phyloP scores from a whole-genome alignment of 2,329 filamentous ascomycete genomes.

The Microdochium bolleyi region DNA sequence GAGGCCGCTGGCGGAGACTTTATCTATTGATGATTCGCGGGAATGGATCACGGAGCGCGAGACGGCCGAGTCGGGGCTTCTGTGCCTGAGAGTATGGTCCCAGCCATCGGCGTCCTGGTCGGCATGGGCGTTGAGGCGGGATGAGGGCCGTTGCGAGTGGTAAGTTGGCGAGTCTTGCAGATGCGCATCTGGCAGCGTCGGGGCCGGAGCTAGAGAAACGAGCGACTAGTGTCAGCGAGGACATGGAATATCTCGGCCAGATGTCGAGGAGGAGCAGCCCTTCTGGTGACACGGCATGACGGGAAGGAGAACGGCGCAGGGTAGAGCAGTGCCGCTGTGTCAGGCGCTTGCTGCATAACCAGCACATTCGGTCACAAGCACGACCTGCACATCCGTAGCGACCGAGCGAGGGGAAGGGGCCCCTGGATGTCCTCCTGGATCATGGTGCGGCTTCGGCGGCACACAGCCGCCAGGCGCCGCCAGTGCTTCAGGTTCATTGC shows the following conservation, averaged over 20 bases:
- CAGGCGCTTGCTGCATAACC: background rate
- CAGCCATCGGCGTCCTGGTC: conserved; percentile 30
- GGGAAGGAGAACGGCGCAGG: background rate
- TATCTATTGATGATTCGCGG: conserved; percentile 51
- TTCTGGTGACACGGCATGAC: background rate
- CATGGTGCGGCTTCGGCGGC: background rate
- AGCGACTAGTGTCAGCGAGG: background rate
- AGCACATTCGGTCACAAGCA: background rate
- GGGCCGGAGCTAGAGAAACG: conserved; percentile 42
- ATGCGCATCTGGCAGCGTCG: conserved; percentile 46
- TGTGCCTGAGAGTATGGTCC: conserved; percentile 41
- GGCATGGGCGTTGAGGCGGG: background rate
- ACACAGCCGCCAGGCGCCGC: background rate
- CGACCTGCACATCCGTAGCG: background rate
- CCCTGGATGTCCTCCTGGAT: background rate
- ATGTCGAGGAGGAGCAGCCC: background rate
- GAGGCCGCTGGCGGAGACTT: conserved; percentile 29
- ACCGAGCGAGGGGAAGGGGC: background rate
- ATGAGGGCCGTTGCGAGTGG: conserved; percentile 33
- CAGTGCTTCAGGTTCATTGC: conserved; percentile 14
- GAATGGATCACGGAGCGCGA: conserved; percentile 35
- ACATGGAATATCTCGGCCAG: background rate
- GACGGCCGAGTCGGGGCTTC: background rate
- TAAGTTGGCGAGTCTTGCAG: conserved; percentile 41
- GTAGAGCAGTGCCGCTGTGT: background rate